Conservation (phyloP, 2,329 filamentous ascomycete species). For the Botryotinia narcissicola region DNA sequence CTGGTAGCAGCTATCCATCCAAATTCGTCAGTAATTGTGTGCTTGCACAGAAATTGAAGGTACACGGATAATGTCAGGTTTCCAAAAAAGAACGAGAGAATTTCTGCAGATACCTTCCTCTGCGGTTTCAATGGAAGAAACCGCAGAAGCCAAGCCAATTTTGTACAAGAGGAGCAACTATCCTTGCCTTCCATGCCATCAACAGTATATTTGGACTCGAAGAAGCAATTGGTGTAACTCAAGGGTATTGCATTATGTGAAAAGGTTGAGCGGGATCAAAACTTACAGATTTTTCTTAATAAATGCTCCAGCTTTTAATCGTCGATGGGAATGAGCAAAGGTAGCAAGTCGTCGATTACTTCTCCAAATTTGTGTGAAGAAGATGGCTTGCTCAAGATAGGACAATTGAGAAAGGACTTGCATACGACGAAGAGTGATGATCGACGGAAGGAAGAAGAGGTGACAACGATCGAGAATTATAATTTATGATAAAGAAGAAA, state of each 20-base stretch:
- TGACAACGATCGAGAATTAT: conserved; percentile 1
- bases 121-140: background rate
- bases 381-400: conserved; percentile 18
- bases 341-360: conserved; percentile 29
- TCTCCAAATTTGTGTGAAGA: conserved; percentile 22
- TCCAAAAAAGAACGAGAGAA: background rate
- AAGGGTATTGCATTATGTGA: background rate
- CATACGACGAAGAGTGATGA: conserved; percentile 4
- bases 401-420: conserved; percentile 14
- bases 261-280: background rate
- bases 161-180: no score
- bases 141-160: background rate
- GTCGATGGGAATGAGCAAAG: conserved; percentile 33
- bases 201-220: background rate
- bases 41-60: background rate
- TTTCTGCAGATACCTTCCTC: background rate
- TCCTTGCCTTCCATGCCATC: background rate
- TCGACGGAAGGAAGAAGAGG: conserved; percentile 22
- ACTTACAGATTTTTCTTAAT: conserved; percentile 10
- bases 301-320: conserved; percentile 15
- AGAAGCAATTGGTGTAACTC: background rate
- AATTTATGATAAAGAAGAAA: background rate
- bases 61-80: background rate
- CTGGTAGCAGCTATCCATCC: conserved; percentile 19
- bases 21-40: conserved; percentile 15